Percentiles rank a stretch among this genome's conserved stretches.
phyloP scores from a whole-genome alignment of 169 alveolate genomes.

The Plasmodium yoelii region DNA sequence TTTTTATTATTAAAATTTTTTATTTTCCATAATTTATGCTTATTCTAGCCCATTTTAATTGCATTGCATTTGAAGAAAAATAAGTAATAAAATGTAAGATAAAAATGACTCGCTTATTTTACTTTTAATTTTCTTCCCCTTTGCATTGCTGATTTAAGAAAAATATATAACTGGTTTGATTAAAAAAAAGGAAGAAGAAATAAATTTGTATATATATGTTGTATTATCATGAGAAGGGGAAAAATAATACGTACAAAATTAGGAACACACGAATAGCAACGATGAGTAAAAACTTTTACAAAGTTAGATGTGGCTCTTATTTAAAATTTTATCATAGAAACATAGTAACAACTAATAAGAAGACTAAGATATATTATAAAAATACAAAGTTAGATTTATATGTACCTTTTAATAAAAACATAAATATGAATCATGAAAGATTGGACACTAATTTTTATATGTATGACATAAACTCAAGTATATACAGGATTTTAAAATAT shows the following conservation, averaged over 20 bases:
- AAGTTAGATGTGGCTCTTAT: not conserved
- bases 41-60: too few species aligned
- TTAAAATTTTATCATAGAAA: not conserved
- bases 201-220: not conserved
- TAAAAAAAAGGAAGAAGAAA: not conserved
- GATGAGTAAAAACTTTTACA: slow-evolving; percentile 26
- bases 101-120: too few species aligned
- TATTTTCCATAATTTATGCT: too few species aligned
- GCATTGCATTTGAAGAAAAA: too few species aligned
- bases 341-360: slow-evolving; percentile 7
- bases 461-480: slow-evolving; percentile 35
- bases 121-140: too few species aligned
- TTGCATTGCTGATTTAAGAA: too few species aligned
- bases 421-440: slow-evolving; percentile 58
- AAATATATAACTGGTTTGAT: too few species aligned
- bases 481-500: slow-evolving; percentile 53
- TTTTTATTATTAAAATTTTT: too few species aligned
- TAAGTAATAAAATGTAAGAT: too few species aligned
- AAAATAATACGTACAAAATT: not conserved
- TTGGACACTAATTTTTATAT: slow-evolving; percentile 30
- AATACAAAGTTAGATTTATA: slow-evolving; percentile 41
- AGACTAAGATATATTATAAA: slow-evolving; percentile 18
- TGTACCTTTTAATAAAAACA: slow-evolving; percentile 44
- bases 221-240: not conserved
- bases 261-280: not conserved